These are phyloP conservation scores for Xylaria sp. DNA, from an alignment of 2,329 filamentous ascomycete genomes.

Conservation along the genomic window DNA sequence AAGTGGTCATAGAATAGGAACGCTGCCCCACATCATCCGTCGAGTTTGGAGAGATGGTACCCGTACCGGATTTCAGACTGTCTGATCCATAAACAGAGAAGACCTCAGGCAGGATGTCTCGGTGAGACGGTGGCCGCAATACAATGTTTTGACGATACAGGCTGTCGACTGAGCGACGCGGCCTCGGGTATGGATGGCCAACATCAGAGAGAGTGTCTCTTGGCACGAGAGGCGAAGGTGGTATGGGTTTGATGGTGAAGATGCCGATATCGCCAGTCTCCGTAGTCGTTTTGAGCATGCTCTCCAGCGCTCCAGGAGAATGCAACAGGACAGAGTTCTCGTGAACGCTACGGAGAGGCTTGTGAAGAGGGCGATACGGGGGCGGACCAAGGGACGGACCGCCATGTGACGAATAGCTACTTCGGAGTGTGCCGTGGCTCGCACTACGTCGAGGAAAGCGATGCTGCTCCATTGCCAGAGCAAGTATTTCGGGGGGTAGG, in stretches of 20 bases:
- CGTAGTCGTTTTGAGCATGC: slow-evolving; percentile 73
- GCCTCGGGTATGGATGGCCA: slow-evolving; percentile 45
- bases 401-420: slow-evolving; percentile 45
- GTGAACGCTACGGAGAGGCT: slow-evolving; percentile 58
- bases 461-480: slow-evolving; percentile 46
- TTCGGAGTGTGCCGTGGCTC: slow-evolving; percentile 49
- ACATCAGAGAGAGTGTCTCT: slow-evolving; percentile 49
- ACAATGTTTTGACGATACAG: slow-evolving; percentile 55
- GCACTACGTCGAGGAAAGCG: slow-evolving; percentile 49
- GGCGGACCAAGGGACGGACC: slow-evolving; percentile 36
- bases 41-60: slow-evolving; percentile 56
- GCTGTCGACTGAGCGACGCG: slow-evolving; percentile 50
- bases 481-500: slow-evolving; percentile 24
- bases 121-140: slow-evolving; percentile 59
- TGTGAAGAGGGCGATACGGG: slow-evolving; percentile 49
- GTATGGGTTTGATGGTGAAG: slow-evolving; percentile 64
- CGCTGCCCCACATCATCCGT: slow-evolving; percentile 58
- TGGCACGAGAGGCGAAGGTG: slow-evolving; percentile 47
- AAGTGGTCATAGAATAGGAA: slow-evolving; percentile 67
- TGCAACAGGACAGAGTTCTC: slow-evolving; percentile 57
- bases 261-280: slow-evolving; percentile 73
- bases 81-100: slow-evolving; percentile 66
- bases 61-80: slow-evolving; percentile 58
- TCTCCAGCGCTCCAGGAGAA: slow-evolving; percentile 66
- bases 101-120: slow-evolving; percentile 65